Base-by-base conservation (phyloP, 345 rosid species). In the Moringa oleifera region DNA sequence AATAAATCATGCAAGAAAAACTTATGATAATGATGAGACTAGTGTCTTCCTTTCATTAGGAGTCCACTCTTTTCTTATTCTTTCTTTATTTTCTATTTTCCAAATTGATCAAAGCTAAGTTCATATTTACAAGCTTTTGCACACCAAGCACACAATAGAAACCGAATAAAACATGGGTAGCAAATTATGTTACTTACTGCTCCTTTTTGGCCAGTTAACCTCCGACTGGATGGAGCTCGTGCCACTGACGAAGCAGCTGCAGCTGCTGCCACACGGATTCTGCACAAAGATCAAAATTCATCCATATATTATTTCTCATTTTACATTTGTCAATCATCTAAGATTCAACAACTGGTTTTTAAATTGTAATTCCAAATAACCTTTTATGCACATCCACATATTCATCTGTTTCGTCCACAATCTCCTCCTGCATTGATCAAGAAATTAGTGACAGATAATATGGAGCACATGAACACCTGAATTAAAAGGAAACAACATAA, bases 321-420 rank as follows among this genome's bases (percentile, higher is more conserved):
- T 37, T 46, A 6, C 24, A 15, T 10, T 33, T 24, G 22, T 53
- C n/a, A 31, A 56, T n/a, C 1, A 51, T 28, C 37, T 59, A n/a
- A 25, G 1, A 24, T 18, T 58, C 28, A 53, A 53, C 20, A 53
- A 53, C 56, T 23, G 25, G 6, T 13, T 4, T 53, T 53, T 53
- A 55, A 23, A 17, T 28, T 5, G 15, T 47, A 62, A 46, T 22
- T 25, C 23, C 53, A 24, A 17, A 55, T 7, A 69, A 90, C 94
- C 92, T 90, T 77, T 85, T 93, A 78, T 93, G 98, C 9, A 93
- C 98, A 59, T 93, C 98, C 20, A 93, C 91, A 63, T 79, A 93
- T 71, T 90, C 98, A 83, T 90, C 98, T 20, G 97, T 93, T 76
- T 93, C 98, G 70, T 93, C 98, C 66, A 93, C 96, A 74, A 93